Evolutionary conservation across 129 eudicot species (phyloP).

Genomic region (Saposhnikovia divaricata): DNA sequence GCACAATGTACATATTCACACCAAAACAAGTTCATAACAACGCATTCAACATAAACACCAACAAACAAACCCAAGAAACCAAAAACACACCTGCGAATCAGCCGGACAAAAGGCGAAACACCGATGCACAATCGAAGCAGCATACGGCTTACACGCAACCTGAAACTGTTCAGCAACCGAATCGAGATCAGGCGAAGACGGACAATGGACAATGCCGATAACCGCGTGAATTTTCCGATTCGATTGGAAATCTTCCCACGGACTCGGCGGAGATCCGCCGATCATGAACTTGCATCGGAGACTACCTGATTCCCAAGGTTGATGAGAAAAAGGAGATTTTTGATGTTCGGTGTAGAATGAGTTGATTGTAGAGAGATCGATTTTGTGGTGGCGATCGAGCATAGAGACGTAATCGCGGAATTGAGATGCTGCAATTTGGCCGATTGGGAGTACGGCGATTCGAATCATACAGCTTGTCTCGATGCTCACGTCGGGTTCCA

Average conservation of each 20-base stretch:
- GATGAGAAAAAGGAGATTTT: conserved; percentile 72
- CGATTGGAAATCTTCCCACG: conserved; percentile 97
- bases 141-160: conserved; percentile 44
- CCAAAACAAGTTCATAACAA: neutral
- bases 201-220: conserved; percentile 80
- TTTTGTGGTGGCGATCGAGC: conserved; percentile 57
- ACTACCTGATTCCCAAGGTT: conserved; percentile 84
- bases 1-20: neutral
- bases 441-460: conserved; percentile 78
- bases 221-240: conserved; percentile 70
- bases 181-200: conserved; percentile 71
- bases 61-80: neutral
- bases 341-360: conserved; percentile 93
- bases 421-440: conserved; percentile 42
- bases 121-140: conserved; percentile 62
- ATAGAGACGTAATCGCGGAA: conserved; percentile 77
- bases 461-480: conserved; percentile 81
- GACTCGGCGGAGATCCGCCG: conserved; percentile 75
- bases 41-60: neutral
- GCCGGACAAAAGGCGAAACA: conserved; percentile 90
- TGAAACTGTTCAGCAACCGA: conserved; percentile 34
- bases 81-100: conserved; percentile 53
- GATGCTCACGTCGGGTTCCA: conserved; percentile 98
- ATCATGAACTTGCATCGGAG: conserved; percentile 71
- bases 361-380: conserved; percentile 66